These are phyloP conservation scores for Phytopythium aichiense DNA, from an alignment of 352 stramenopile genomes.

Conservation along the genomic window DNA sequence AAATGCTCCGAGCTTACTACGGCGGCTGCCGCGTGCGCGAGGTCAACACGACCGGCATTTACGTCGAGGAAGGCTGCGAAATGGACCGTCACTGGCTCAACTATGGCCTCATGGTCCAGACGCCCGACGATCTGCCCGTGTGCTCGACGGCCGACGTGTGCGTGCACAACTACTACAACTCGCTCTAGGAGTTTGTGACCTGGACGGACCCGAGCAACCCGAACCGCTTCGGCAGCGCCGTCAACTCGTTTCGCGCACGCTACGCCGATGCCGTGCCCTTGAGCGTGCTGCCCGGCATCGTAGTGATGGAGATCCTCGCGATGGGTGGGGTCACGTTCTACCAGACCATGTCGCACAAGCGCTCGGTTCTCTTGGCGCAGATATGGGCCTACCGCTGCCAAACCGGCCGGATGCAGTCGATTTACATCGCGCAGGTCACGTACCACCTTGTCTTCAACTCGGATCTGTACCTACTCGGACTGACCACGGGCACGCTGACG, in stretches of 20 bases:
- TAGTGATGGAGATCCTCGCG: neutral
- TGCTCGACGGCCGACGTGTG: slow-evolving; percentile 21
- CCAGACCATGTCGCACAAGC: neutral
- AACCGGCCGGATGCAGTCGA: slow-evolving; percentile 16
- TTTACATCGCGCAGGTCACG: slow-evolving; percentile 16
- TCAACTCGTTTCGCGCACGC: slow-evolving; percentile 16
- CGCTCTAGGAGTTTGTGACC: slow-evolving; percentile 17
- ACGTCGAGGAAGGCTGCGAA: slow-evolving; percentile 7
- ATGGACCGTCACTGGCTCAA: slow-evolving; percentile 12
- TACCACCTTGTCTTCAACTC: slow-evolving; percentile 22
- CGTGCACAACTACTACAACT: slow-evolving; percentile 28
- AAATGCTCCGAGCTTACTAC: slow-evolving; percentile 17
- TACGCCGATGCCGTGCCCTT: slow-evolving; percentile 14
- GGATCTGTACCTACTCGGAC: slow-evolving; percentile 18
- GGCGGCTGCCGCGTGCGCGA: slow-evolving; percentile 7
- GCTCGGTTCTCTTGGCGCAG: slow-evolving; percentile 21
- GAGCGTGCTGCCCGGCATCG: neutral
- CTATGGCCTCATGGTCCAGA: slow-evolving; percentile 24
- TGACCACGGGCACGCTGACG: slow-evolving; percentile 8
- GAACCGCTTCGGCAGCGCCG: slow-evolving; percentile 13
- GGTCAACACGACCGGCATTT: slow-evolving; percentile 11
- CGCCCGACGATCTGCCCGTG: slow-evolving; percentile 21
- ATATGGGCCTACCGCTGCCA: slow-evolving; percentile 27
- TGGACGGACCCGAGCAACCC: neutral
- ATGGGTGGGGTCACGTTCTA: neutral